Percentiles rank a stretch among this genome's conserved stretches.
phyloP scores from a whole-genome alignment of 2,329 filamentous ascomycete species.

The Fusarium sp. region DNA sequence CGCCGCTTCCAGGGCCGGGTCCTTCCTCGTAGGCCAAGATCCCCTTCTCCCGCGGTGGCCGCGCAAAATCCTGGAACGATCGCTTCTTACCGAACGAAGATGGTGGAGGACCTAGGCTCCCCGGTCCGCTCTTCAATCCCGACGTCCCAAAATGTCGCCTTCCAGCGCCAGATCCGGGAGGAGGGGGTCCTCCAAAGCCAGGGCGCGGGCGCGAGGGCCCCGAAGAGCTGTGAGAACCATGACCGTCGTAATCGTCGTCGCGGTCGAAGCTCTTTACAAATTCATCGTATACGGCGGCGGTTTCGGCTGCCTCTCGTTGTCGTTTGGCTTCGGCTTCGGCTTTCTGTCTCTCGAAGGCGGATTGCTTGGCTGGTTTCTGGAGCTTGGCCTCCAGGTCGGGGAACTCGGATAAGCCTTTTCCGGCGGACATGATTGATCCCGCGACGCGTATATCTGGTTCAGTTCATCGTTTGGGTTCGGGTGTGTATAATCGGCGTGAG shows the following conservation, averaged over 20 bases:
- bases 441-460: background rate
- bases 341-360: constrained; percentile 88
- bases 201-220: constrained; percentile 39
- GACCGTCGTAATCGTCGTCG: constrained; percentile 62
- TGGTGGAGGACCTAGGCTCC: constrained; percentile 68
- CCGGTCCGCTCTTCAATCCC: constrained; percentile 69
- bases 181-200: constrained; percentile 45
- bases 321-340: constrained; percentile 92
- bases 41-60: constrained; percentile 41
- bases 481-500: background rate
- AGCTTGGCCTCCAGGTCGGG: constrained; percentile 83
- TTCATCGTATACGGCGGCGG: constrained; percentile 85
- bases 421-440: constrained; percentile 58
- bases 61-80: constrained; percentile 60
- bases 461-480: constrained; percentile 24
- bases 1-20: constrained; percentile 48
- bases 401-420: constrained; percentile 67
- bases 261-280: constrained; percentile 85
- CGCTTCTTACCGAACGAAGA: constrained; percentile 66
- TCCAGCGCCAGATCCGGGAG: constrained; percentile 45
- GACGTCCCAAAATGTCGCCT: constrained; percentile 76
- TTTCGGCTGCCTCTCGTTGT: constrained; percentile 85
- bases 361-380: constrained; percentile 83
- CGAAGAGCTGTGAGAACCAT: constrained; percentile 15
- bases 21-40: constrained; percentile 54